These are phyloP conservation scores for Termitomyces sp. DNA, from an alignment of 768 basidiomycete genomes.

Conservation along the genomic window DNA sequence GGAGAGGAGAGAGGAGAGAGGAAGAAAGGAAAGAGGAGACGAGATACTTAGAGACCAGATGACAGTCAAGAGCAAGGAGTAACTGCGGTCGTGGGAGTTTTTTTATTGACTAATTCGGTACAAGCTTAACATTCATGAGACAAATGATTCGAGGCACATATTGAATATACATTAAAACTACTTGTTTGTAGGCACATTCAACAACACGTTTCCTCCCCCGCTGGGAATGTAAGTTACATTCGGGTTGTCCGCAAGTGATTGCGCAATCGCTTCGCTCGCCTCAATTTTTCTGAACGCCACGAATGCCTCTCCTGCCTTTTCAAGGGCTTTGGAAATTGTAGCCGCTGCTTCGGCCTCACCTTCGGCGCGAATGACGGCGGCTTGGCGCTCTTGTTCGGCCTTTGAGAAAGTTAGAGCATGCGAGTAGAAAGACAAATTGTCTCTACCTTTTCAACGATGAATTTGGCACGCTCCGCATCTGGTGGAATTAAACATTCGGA, in stretches of 20 bases:
- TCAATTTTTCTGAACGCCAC: conserved; percentile 94
- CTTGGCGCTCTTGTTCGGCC: conserved; percentile 99
- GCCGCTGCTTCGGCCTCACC: conserved; percentile 97
- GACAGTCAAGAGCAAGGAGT: conserved; percentile 39
- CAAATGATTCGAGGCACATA: background rate
- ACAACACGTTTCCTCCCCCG: conserved; percentile 69
- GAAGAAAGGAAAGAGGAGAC: conserved; percentile 37
- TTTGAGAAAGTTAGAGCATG: conserved; percentile 23
- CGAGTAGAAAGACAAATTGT: background rate
- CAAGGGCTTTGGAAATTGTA: conserved; percentile 86
- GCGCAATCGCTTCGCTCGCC: conserved; percentile 94
- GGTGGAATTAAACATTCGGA: conserved; percentile 3
- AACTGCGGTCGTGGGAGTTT: conserved; percentile 34
- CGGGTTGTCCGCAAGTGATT: conserved; percentile 68
- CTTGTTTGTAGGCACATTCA: conserved; percentile 71
- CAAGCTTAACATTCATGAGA: background rate
- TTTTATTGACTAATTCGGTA: conserved; percentile 21
- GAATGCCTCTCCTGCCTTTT: conserved; percentile 94
- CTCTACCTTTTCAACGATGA: conserved; percentile 92
- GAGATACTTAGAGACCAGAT: conserved; percentile 40
- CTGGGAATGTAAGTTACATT: conserved; percentile 91
- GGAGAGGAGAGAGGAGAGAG: conserved; percentile 39
- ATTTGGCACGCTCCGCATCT: conserved; percentile 99
- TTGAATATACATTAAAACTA: conserved; percentile 13
- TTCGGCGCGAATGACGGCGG: conserved; percentile 95